Evolutionary conservation across 768 basidiomycete genomes (phyloP), one percentile per base, ranked within the genome.

Genomic region (Tylopilus sp.): DNA sequence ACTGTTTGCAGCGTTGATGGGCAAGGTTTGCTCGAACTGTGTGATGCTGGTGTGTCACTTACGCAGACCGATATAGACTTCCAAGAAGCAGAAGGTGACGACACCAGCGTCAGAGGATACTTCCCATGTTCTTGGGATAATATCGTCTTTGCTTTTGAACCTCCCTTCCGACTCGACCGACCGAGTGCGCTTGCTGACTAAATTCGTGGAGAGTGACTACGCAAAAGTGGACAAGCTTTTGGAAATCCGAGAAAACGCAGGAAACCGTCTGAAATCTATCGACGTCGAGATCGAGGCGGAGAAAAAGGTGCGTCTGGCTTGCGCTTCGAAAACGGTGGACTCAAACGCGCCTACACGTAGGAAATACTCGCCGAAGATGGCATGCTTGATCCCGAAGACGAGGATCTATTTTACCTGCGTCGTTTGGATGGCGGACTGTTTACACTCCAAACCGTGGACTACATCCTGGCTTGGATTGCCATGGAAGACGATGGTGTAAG

Each of bases 401-500:
- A 89, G 60, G 86, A 91, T 28, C 58, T 79, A 17, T 89, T 85
- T 77, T 98, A 98, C 73, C 73, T 97, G n/a, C 83, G 86, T 29
- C 81, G 88, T 50, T 72, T 98, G 31, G 93, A 97, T 52, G 84
- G 85, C 3, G 97, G 97, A 0, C 71, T 97, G 40, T 93, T 89
- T 65, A 88, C 87, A 2, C 71, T 98, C 9, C 96, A 98, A 63
- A 92, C 86, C 17, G 81, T 92, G 36, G 96, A 98, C 69, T 98
- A 95, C 61, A 89, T 98, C 54, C 71, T 98, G 34, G 93, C 89
- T 6, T 99, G 97, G 97, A 71, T 98, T 25, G 80, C 84, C 50
- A 95, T 98, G 94, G 97, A 99, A 72, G 96, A 98, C 61, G 96
- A 98, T 62, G 97, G 96, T 33, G 97, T 97, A 73, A 51, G 89